Evolutionary conservation across 257 asterid genomes (phyloP), one percentile per base, ranked within the genome.

Genomic region (Petunia secreta): DNA sequence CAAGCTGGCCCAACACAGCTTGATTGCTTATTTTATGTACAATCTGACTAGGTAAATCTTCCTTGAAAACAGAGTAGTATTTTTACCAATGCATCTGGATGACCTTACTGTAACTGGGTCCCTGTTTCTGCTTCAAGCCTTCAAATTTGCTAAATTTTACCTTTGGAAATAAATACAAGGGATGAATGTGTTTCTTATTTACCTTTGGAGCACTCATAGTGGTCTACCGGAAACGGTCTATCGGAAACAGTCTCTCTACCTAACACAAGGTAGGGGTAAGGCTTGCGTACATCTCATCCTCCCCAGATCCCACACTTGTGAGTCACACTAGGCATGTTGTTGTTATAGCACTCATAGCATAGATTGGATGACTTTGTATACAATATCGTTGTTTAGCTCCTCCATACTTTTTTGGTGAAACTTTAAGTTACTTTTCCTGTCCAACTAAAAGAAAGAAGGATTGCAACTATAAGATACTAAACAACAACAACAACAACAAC

Each of bases 51-150:
- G 9, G 77, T 34, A 16, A 46, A 48, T 25, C 25, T 34, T 48
- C 48, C 77, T 71, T 25, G 43, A 64, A 64, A 2, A 64, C 3
- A 34, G 39, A 59, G 3, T 16, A 16, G 50, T 13, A 15, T n/a
- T n/a, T 68, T 68, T 68, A 43, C n/a, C 8, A 44, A 38, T 44
- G 41, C 58, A 68, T 44, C 25, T 69, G 59, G 43, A 69, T 69
- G 59, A 69, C 59, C 59, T 71, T 46, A 25, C 25, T 10, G 77
- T 48, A 60, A 71, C 25, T 25, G 4, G 44, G 77, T 48, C 77
- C 60, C 40, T 48, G 16, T 34, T 48, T n/a, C 44, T 34, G 41
- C 58, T 71, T 48, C 77, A 71, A 25, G 60, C 60, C 34, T 48
- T 71, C 44, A 34, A 48, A 71, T 48, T 67, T 9, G 77, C 60